Evolutionary conservation across 2,329 filamentous ascomycete genomes (phyloP).

Genomic region (Cercospora zeina): DNA sequence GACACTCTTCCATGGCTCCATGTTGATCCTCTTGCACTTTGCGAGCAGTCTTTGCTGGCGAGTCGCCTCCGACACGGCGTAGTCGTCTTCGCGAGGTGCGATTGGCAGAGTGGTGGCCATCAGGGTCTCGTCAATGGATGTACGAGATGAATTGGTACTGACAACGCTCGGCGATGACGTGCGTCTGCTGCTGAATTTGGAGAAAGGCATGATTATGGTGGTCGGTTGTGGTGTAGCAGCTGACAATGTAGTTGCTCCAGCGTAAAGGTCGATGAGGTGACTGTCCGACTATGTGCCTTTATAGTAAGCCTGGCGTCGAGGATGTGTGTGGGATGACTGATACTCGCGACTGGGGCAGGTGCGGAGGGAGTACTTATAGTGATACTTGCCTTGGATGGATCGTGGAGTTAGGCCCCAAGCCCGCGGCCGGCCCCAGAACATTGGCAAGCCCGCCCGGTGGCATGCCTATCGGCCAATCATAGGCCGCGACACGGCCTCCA

Average conservation of each 20-base stretch:
- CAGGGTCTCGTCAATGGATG: constrained; percentile 31
- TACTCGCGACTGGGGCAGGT: background rate
- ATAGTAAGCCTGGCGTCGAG: background rate
- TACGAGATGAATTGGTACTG: constrained; percentile 31
- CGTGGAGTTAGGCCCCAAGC: constrained; percentile 14
- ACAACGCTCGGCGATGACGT: constrained; percentile 27
- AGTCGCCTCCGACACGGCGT: constrained; percentile 36
- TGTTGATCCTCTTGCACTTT: constrained; percentile 35
- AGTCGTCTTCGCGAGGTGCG: constrained; percentile 38
- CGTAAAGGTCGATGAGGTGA: constrained; percentile 12
- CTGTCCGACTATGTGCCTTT: constrained; percentile 7
- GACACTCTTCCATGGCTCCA: constrained; percentile 35
- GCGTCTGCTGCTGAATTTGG: constrained; percentile 32
- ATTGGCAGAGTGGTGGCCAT: constrained; percentile 35
- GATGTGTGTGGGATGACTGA: background rate
- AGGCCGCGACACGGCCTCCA: background rate
- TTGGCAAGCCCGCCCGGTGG: constrained; percentile 4
- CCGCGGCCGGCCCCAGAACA: constrained; percentile 7
- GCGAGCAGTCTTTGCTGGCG: constrained; percentile 33
- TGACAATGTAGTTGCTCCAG: constrained; percentile 18
- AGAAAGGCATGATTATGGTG: constrained; percentile 30
- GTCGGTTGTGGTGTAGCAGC: constrained; percentile 12
- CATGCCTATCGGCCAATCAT: constrained; percentile 5
- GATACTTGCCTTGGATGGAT: constrained; percentile 8
- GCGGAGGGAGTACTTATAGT: constrained; percentile 6